These are phyloP conservation scores for Chrysoporthe deuterocubensis DNA, from an alignment of 2,329 filamentous ascomycete genomes.

Conservation along the genomic window DNA sequence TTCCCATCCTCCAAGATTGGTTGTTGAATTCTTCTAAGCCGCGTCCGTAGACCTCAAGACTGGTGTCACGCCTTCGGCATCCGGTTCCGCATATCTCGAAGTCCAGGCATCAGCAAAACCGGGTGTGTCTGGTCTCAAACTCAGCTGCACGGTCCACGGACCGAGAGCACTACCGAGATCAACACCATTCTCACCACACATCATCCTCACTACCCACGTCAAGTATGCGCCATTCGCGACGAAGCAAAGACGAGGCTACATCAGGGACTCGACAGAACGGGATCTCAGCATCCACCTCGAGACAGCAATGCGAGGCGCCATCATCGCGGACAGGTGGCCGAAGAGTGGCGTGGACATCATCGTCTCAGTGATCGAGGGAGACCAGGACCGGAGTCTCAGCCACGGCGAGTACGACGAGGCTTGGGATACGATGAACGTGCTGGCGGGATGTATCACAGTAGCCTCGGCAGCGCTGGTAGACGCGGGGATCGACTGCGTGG, in stretches of 20 bases:
- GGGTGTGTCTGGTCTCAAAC: conserved; percentile 70
- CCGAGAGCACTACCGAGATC: conserved; percentile 88
- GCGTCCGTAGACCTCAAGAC: conserved; percentile 76
- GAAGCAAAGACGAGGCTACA: conserved; percentile 78
- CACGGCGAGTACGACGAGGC: conserved; percentile 61
- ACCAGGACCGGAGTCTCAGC: conserved; percentile 70
- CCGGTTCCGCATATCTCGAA: conserved; percentile 87
- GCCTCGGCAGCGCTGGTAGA: conserved; percentile 91
- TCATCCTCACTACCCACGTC: conserved; percentile 89
- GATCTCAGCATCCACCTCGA: conserved; percentile 92
- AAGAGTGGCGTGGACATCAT: conserved; percentile 97
- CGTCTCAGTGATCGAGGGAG: conserved; percentile 89
- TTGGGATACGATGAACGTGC: conserved; percentile 89
- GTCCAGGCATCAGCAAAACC: conserved; percentile 53
- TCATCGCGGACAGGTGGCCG: conserved; percentile 96
- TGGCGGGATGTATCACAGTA: conserved; percentile 91
- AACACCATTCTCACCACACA: conserved; percentile 88
- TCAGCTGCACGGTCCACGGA: conserved; percentile 91
- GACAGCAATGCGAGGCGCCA: conserved; percentile 83
- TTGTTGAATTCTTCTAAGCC: conserved; percentile 18
- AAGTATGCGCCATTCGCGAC: conserved; percentile 97
- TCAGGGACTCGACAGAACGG: conserved; percentile 83
- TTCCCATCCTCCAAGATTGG: conserved; percentile 10
- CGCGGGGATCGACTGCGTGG: conserved; percentile 94
- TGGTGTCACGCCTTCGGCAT: conserved; percentile 88